Evolutionary conservation across 306 rosid species (phyloP).

Genomic region (Prunus armeniaca): DNA sequence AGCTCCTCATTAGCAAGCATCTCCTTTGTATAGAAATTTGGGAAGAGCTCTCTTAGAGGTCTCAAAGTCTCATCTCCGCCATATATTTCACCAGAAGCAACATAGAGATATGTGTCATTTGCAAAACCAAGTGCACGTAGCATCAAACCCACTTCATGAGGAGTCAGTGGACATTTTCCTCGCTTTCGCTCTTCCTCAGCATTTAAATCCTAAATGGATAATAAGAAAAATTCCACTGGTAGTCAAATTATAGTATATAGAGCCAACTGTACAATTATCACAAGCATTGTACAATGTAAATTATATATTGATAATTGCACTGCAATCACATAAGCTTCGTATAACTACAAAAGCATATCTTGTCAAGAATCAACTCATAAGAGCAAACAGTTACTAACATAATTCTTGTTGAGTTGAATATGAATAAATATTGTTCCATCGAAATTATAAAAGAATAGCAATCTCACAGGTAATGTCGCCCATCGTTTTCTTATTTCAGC

Average conservation of each 20-base stretch:
- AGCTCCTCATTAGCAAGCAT: constrained; percentile 81
- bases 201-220: constrained; percentile 67
- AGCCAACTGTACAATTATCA: neutral
- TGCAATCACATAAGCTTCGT: neutral
- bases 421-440: constrained; percentile 1
- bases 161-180: constrained; percentile 97
- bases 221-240: constrained; percentile 12
- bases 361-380: neutral
- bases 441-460: constrained; percentile 18
- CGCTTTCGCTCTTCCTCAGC: constrained; percentile 87
- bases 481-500: constrained; percentile 97
- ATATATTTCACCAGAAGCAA: constrained; percentile 97
- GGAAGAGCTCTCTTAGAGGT: constrained; percentile 91
- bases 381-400: neutral
- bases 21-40: constrained; percentile 92
- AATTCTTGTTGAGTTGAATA: constrained; percentile 4
- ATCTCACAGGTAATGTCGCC: constrained; percentile 94
- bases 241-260: constrained; percentile 11
- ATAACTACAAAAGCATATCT: neutral
- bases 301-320: neutral
- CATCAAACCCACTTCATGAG: constrained; percentile 95
- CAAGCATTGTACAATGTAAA: neutral
- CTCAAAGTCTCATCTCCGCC: constrained; percentile 95
- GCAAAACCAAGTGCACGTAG: constrained; percentile 89
- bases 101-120: constrained; percentile 83